Percentiles rank a stretch among this genome's conserved stretches.
Conservation (phyloP, 192 early-diverging fungal genomes). For the Mortierella antarctica region DNA sequence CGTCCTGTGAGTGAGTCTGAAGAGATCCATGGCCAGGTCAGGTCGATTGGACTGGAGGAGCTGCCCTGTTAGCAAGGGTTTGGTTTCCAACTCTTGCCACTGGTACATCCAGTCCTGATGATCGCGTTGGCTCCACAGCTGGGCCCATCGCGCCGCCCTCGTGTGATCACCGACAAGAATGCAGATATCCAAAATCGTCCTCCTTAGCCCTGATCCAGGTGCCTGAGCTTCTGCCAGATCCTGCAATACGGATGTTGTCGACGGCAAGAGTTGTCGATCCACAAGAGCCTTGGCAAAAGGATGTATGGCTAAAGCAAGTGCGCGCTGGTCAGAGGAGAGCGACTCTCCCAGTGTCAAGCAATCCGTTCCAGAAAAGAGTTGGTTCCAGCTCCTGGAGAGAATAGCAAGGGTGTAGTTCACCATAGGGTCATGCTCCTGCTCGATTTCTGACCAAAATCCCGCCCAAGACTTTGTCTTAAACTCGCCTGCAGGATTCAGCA, state of each 20-base stretch:
- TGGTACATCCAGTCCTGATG: constrained; percentile 25
- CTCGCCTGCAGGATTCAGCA: not conserved
- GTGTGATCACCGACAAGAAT: not conserved
- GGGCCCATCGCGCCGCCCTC: constrained; percentile 30
- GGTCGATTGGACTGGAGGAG: constrained; percentile 15
- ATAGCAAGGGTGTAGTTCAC: constrained; percentile 34
- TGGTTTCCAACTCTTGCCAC: constrained; percentile 21
- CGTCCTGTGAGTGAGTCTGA: constrained; percentile 4
- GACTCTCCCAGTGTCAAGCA: not conserved
- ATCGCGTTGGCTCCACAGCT: constrained; percentile 32
- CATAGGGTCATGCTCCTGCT: constrained; percentile 21
- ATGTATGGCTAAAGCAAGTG: constrained; percentile 24
- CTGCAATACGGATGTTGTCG: constrained; percentile 6
- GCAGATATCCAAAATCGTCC: constrained; percentile 21
- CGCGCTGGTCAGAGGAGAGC: constrained; percentile 7
- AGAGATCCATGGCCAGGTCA: constrained; percentile 29
- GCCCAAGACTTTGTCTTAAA: not conserved
- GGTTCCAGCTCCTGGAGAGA: constrained; percentile 21
- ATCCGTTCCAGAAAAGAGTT: not conserved
- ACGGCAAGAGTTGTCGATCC: constrained; percentile 36
- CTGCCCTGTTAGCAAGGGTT: constrained; percentile 2
- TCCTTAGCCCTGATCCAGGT: not conserved
- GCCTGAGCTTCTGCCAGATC: not conserved
- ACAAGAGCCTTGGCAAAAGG: constrained; percentile 22
- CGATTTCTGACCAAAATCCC: constrained; percentile 22